A percentile compares a stretch with the other conserved stretches of the same genome.
phyloP scores from a whole-genome alignment of 148 eudicot species.

The Chenopodium formosanum region DNA sequence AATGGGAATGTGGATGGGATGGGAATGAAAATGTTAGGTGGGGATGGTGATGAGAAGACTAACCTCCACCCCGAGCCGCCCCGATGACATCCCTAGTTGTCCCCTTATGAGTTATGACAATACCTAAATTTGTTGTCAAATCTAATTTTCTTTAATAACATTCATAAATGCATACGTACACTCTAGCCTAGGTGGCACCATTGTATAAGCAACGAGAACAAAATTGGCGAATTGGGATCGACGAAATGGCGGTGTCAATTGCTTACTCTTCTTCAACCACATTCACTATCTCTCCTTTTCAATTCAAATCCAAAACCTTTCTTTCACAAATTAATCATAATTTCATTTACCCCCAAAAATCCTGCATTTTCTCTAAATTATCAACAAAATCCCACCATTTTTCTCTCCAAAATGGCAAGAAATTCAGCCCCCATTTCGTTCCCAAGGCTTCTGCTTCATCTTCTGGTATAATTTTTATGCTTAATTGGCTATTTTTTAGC shows the following conservation, averaged over 20 bases:
- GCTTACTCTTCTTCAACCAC: conserved; percentile 8
- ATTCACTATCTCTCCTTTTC: conserved; percentile 1
- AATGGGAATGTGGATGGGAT: too few relatives aligned
- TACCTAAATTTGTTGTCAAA: too few relatives aligned
- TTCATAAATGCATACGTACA: too few relatives aligned
- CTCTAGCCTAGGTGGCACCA: too few relatives aligned
- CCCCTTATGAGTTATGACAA: too few relatives aligned
- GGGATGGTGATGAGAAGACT: too few relatives aligned
- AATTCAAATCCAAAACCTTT: conserved; percentile 12
- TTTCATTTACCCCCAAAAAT: not conserved
- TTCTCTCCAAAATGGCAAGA: conserved; percentile 29
- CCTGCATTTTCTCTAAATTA: conserved; percentile 6
- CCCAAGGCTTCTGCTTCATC: conserved; percentile 56
- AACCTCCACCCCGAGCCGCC: too few relatives aligned
- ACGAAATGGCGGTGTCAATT: conserved; percentile 22
- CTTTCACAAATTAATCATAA: not conserved
- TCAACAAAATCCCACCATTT: conserved; percentile 16
- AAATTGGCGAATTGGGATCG: not conserved
- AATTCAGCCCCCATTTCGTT: conserved; percentile 31
- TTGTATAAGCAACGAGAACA: too few relatives aligned
- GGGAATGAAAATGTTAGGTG: too few relatives aligned
- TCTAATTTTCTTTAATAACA: too few relatives aligned
- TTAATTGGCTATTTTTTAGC: conserved; percentile 2
- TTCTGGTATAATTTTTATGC: conserved; percentile 43
- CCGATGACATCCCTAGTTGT: too few relatives aligned